These are phyloP conservation scores for Endocalyx cinctus DNA, from an alignment of 2,329 filamentous ascomycete species.

Conservation along the genomic window DNA sequence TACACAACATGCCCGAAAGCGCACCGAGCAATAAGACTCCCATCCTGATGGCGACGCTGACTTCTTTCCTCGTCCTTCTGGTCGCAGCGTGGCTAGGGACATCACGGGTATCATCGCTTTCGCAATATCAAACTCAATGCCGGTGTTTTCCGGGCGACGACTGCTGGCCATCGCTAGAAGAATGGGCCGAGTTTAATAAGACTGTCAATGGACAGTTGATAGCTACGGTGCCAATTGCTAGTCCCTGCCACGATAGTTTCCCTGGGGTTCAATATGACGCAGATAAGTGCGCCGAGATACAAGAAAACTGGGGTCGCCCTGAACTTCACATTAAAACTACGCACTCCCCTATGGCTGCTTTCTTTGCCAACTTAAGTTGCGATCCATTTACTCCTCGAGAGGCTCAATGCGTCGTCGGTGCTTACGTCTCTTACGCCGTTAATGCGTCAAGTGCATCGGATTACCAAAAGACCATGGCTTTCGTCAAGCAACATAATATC, in stretches of 20 bases:
- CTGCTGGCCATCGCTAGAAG: conserved; percentile 37
- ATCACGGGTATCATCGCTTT: conserved; percentile 1
- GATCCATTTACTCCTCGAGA: conserved; percentile 27
- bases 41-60: background rate
- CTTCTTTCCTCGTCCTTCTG: conserved; percentile 21
- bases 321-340: conserved; percentile 9
- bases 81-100: conserved; percentile 2
- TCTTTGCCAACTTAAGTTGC: conserved; percentile 23
- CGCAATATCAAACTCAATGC: conserved; percentile 3
- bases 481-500: conserved; percentile 36
- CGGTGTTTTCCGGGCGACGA: conserved; percentile 36
- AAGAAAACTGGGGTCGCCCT: conserved; percentile 10
- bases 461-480: conserved; percentile 22
- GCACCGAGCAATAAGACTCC: too few species aligned
- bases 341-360: conserved; percentile 14
- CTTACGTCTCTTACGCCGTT: conserved; percentile 26
- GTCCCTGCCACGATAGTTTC: conserved; percentile 35
- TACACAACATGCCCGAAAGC: too few species aligned
- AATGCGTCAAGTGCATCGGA: conserved; percentile 19
- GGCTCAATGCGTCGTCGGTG: conserved; percentile 33
- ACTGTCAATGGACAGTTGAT: conserved; percentile 40
- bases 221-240: conserved; percentile 38
- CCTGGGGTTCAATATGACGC: conserved; percentile 7
- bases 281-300: conserved; percentile 8
- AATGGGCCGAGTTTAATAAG: conserved; percentile 41